Base-by-base conservation (phyloP, 176 grass and related monocot genomes). In the Tuctoria greenei region DNA sequence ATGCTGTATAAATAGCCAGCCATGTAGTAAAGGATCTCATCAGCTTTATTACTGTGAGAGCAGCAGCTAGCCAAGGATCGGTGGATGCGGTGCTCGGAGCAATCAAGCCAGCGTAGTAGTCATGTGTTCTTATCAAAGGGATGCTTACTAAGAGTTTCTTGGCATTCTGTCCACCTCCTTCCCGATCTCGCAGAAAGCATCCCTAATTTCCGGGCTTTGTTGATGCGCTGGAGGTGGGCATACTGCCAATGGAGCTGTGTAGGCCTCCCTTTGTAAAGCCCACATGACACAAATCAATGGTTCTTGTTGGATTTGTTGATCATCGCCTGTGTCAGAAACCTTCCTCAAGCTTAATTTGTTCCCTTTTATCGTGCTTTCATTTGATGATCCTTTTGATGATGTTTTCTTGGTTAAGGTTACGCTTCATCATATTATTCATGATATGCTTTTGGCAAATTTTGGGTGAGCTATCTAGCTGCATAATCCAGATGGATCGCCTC, bases 241-340 rank as follows among this genome's bases (percentile, higher is more conserved):
- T 93, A 83, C 87, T 93, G 91, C 87, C 91, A 93, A 93, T 81
- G 71, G 91, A 93, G 49, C 91, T 93, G 68, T 90, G 91, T 93
- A 79, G 63, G 91, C 64, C 82, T 90, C 84, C 85, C 87, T 87
- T 90, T 93, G 91, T 82, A 73, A 93, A 93, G 79, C 87, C 66
- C 78, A 69, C 56, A 76, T 85, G 91, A 84, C 75, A 36, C 41
- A 80, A 65, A 84, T 76, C 65, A 66, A 14, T 49, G 62, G 2
- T 23, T 47, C 21, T 25, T 56, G 37, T 39, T 79, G 36, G 57
- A 65, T 80, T 70, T 79, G 74, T 70, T 79, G 74, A 66, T 72
- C 58, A 49, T 35, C 57, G 25, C 58, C 59, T 75, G 21, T 57
- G 64, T 58, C 74, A 77, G 43, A 88, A 76, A 76, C 60, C 59